Percentiles rank a stretch among this genome's conserved stretches.
Conservation (phyloP, 2,329 filamentous ascomycete species). For the Stromatinia cepivora region DNA sequence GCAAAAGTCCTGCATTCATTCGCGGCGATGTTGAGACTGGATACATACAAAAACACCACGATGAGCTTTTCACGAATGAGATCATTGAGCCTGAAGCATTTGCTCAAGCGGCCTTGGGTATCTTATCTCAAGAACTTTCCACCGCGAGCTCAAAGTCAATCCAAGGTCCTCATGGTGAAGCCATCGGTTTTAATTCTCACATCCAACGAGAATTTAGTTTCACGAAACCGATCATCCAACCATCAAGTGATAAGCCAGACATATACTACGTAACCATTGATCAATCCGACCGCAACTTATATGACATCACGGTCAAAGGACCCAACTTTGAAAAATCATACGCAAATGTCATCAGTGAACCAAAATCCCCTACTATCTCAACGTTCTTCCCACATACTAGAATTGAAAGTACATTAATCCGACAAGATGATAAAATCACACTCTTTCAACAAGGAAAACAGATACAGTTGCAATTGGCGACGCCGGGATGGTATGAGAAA, state of each 20-base stretch:
- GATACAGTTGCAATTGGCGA: conserved; percentile 57
- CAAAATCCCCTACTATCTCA: conserved; percentile 53
- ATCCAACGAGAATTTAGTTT: conserved; percentile 38
- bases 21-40: conserved; percentile 90
- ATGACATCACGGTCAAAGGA: conserved; percentile 48
- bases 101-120: conserved; percentile 80
- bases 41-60: conserved; percentile 86
- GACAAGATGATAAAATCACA: conserved; percentile 61
- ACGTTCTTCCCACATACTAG: conserved; percentile 82
- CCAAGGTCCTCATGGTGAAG: conserved; percentile 46
- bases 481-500: conserved; percentile 81
- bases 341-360: conserved; percentile 48
- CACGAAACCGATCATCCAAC: conserved; percentile 18
- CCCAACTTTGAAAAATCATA: conserved; percentile 45
- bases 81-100: conserved; percentile 70
- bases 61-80: conserved; percentile 71
- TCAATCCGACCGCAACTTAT: conserved; percentile 43
- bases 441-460: conserved; percentile 72
- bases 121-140: conserved; percentile 55
- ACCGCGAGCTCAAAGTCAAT: conserved; percentile 33
- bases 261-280: conserved; percentile 35
- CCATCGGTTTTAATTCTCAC: conserved; percentile 51
- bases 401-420: conserved; percentile 75
- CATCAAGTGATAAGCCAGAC: conserved; percentile 23
- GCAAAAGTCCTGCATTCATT: conserved; percentile 78